Evolutionary conservation across 164 flowering plant genomes (phyloP), one percentile per base, ranked within the genome.

Genomic region (Macadamia integrifolia): DNA sequence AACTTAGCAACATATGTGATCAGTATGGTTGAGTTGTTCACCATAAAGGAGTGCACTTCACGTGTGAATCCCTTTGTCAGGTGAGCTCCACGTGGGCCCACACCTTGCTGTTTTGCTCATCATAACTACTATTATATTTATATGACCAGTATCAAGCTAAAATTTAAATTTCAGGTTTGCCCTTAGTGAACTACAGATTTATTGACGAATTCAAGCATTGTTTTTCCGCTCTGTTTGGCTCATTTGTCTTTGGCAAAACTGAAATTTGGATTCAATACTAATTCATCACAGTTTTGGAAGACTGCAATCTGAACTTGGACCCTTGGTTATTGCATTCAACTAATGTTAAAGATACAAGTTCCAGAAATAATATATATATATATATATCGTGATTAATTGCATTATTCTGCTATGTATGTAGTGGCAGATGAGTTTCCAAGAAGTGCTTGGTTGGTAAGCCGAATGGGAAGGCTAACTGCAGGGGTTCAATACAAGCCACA

Each of bases 401-500:
- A 53, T 30, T 56, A 58, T 40, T 50, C 49, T 53, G 30, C 30
- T 58, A 18, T 69, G 31, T 42, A 60, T 80, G 58, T 81, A 86
- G 86, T 68, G 61, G 69, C 76, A 63, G 85, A 80, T 76, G 87
- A 91, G 63, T 66, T 83, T 50, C 96, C 95, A 61, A 88, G 74
- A 77, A 78, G 55, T 78, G 93, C 88, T 57, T 94, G 98, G 97
- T 62, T 90, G 66, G 90, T 94, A 3, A 87, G 96, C 86, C 90
- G 84, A 81, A 80, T 87, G 72, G 97, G 98, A 69, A 87, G 89
- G 70, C 69, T 91, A 60, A 90, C 93, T 62, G 91, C 86, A 69
- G 98, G 98, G 46, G 83, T 86, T 74, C 93, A 90, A 68, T 94
- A 84, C 77, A 89, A 88, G 77, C 96, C 96, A 71, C 75, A 65